Evolutionary conservation across 768 basidiomycete genomes (phyloP).

Genomic region (Boletus sp.): DNA sequence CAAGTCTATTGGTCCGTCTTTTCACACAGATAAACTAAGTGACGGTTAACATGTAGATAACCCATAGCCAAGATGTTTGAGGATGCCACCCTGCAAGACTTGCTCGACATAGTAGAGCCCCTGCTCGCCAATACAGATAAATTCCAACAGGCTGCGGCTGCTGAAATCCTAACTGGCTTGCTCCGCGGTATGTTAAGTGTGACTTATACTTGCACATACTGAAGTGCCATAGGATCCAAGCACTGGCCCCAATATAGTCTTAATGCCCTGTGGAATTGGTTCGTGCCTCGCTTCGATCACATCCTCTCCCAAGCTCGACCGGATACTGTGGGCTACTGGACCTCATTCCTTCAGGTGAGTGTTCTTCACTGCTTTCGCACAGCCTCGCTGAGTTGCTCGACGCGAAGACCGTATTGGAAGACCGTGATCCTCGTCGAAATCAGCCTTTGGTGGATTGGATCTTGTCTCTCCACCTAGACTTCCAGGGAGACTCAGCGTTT

Average conservation of each 20-base stretch:
- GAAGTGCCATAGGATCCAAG: conserved; percentile 57
- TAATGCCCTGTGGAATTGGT: conserved; percentile 70
- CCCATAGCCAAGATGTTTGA: conserved; percentile 64
- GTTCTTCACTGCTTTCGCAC: background rate
- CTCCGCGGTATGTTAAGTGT: conserved; percentile 53
- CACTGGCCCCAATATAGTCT: conserved; percentile 67
- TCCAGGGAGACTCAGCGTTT: conserved; percentile 83
- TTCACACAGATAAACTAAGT: conserved; percentile 36
- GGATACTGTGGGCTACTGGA: conserved; percentile 79
- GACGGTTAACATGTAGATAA: conserved; percentile 26
- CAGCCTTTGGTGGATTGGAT: conserved; percentile 75
- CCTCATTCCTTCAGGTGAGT: conserved; percentile 48
- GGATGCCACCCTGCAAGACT: conserved; percentile 45
- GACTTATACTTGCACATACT: conserved; percentile 4
- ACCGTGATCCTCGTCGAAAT: conserved; percentile 79
- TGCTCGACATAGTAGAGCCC: conserved; percentile 56
- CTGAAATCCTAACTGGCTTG: conserved; percentile 69
- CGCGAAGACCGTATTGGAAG: conserved; percentile 49
- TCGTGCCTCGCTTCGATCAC: conserved; percentile 52
- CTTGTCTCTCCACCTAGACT: conserved; percentile 71
- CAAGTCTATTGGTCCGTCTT: conserved; percentile 44
- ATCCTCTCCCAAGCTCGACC: conserved; percentile 79
- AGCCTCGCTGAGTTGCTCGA: conserved; percentile 4
- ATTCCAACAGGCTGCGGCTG: conserved; percentile 82
- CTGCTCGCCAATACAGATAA: conserved; percentile 66